Evolutionary conservation across 2,329 filamentous ascomycete species (phyloP).

Genomic region (Kalaharituber pfeilii): DNA sequence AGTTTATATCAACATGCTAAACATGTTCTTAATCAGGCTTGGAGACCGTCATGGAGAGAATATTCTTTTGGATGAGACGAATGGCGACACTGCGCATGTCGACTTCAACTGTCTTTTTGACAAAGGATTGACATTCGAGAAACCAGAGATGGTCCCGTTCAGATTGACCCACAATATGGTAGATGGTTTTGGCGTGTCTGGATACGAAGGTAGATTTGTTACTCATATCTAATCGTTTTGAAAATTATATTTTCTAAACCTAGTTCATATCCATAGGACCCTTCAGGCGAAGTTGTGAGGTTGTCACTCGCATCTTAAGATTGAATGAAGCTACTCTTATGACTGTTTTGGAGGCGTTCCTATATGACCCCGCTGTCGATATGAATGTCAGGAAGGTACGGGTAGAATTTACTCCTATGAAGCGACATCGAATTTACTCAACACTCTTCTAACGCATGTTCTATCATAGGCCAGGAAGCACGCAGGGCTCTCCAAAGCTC

Average conservation of each 20-base stretch:
- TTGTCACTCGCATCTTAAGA: constrained; percentile 66
- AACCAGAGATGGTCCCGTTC: constrained; percentile 89
- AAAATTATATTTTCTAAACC: neutral
- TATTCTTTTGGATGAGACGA: constrained; percentile 82
- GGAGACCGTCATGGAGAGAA: constrained; percentile 97
- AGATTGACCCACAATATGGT: constrained; percentile 97
- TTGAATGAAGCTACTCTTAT: constrained; percentile 93
- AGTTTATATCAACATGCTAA: neutral
- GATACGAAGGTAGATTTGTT: constrained; percentile 48
- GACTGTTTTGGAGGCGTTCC: constrained; percentile 91
- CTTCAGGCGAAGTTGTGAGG: constrained; percentile 76
- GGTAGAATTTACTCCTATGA: constrained; percentile 24
- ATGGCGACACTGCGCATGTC: constrained; percentile 87
- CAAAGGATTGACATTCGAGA: constrained; percentile 87
- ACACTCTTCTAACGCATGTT: too few relatives aligned
- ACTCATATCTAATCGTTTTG: neutral
- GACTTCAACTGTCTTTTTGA: constrained; percentile 99
- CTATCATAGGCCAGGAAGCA: constrained; percentile 30
- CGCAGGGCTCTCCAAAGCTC: constrained; percentile 31
- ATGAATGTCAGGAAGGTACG: constrained; percentile 46
- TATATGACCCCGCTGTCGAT: constrained; percentile 92
- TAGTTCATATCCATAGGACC: constrained; percentile 40
- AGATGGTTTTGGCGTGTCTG: constrained; percentile 87
- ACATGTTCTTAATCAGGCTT: constrained; percentile 37
- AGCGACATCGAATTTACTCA: neutral